A percentile compares a stretch with the other conserved stretches of the same genome.
phyloP scores from a whole-genome alignment of 192 early-diverging fungal genomes.

The Globomyces pollinis-pini region DNA sequence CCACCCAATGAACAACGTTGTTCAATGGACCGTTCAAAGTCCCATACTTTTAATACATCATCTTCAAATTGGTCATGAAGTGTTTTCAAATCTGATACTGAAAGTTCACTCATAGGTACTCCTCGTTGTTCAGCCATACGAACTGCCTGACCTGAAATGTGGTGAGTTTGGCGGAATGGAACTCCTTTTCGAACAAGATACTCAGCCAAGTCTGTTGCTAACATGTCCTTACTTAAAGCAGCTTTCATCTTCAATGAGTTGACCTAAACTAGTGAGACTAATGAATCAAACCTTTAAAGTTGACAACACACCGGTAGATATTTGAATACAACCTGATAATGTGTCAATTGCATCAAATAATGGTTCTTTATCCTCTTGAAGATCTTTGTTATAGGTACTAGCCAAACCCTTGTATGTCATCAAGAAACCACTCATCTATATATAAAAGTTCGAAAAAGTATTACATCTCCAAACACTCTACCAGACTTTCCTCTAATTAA shows the following conservation, averaged over 20 bases:
- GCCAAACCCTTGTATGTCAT: conserved; percentile 98
- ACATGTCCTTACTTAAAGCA: conserved; percentile 82
- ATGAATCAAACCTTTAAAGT: too few relatives aligned
- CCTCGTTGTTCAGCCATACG: conserved; percentile 82
- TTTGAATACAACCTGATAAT: conserved; percentile 82
- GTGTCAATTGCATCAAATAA: conserved; percentile 95
- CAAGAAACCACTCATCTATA: conserved; percentile 89
- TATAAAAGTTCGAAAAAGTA: conserved; percentile 6
- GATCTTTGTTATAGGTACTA: conserved; percentile 97
- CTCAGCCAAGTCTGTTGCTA: conserved; percentile 97
- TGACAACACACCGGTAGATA: conserved; percentile 83
- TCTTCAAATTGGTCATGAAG: conserved; percentile 78
- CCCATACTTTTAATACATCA: conserved; percentile 78
- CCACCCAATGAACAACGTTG: conserved; percentile 83
- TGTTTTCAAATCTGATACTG: conserved; percentile 70
- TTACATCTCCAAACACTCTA: conserved; percentile 85
- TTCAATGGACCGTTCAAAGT: conserved; percentile 87
- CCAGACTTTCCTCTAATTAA: conserved; percentile 94
- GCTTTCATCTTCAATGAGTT: conserved; percentile 75
- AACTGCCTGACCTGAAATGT: conserved; percentile 94
- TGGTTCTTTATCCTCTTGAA: conserved; percentile 99
- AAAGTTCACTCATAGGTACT: conserved; percentile 64
- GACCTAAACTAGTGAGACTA: too few relatives aligned
- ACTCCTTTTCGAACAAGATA: conserved; percentile 97
- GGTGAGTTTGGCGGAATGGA: conserved; percentile 98